Evolutionary conservation across 2,329 filamentous ascomycete species (phyloP).

Genomic region (Exserohilum turcica): DNA sequence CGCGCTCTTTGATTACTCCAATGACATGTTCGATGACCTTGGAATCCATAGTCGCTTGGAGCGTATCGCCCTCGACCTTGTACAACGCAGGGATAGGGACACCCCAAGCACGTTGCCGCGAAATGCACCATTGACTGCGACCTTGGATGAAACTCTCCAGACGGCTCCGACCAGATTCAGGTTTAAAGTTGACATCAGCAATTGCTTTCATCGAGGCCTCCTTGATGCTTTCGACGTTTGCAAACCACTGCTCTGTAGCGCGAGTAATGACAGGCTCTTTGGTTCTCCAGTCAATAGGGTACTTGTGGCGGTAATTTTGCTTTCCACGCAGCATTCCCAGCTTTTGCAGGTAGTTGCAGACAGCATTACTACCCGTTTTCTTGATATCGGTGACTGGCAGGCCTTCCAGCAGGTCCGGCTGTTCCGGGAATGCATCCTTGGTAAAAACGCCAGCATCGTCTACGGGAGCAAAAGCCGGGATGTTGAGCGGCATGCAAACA

Average conservation of each 20-base stretch:
- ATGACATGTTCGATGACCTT: conserved; percentile 86
- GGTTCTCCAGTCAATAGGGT: conserved; percentile 97
- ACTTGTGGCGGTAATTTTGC: conserved; percentile 83
- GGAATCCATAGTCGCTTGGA: conserved; percentile 74
- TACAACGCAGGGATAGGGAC: conserved; percentile 94
- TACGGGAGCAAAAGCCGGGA: conserved; percentile 79
- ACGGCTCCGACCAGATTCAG: conserved; percentile 72
- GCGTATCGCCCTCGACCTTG: conserved; percentile 64
- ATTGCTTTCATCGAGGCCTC: conserved; percentile 72
- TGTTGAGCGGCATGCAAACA: conserved; percentile 71
- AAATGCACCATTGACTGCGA: conserved; percentile 97
- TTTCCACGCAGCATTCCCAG: conserved; percentile 64
- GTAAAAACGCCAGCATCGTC: conserved; percentile 84
- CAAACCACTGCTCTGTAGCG: conserved; percentile 97
- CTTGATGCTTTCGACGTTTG: conserved; percentile 85
- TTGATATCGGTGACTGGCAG: conserved; percentile 74
- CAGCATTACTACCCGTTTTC: conserved; percentile 56
- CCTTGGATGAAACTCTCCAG: conserved; percentile 85
- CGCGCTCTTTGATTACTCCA: conserved; percentile 72
- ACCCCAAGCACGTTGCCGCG: conserved; percentile 92
- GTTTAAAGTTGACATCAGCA: conserved; percentile 75
- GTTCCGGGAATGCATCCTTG: conserved; percentile 72
- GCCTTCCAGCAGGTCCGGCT: conserved; percentile 70
- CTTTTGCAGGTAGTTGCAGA: conserved; percentile 69
- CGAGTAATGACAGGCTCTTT: conserved; percentile 89